These are phyloP conservation scores for Kentomonas sorsogonicus DNA, from an alignment of 208 protist genomes.

Conservation along the genomic window DNA sequence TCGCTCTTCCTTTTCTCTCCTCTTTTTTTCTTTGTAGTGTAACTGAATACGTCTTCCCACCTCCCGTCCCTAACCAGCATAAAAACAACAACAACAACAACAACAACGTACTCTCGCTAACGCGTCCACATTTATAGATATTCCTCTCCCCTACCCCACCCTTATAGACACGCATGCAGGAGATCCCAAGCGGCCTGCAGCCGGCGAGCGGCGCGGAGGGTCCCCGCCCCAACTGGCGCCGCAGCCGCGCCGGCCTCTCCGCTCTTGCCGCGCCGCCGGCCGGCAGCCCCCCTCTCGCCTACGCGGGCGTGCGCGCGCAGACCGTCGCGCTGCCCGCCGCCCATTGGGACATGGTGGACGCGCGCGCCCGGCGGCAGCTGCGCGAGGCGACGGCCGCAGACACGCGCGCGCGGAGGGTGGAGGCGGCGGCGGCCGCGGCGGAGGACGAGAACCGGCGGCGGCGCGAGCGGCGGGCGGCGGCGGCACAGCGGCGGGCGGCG, in stretches of 20 bases:
- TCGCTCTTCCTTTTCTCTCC: background rate
- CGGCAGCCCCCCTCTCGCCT: background rate
- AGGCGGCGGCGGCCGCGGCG: constrained; percentile 5
- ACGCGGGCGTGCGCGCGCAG: background rate
- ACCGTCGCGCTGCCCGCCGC: background rate
- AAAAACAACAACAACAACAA: background rate
- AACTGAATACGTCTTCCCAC: background rate
- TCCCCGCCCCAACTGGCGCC: too few relatives aligned
- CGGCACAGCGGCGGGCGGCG: constrained; percentile 16
- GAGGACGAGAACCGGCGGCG: constrained; percentile 11
- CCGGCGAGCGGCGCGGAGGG: background rate
- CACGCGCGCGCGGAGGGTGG: background rate
- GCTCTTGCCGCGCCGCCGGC: background rate
- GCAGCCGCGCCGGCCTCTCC: background rate
- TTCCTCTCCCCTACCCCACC: background rate
- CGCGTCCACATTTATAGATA: background rate
- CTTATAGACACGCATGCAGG: constrained; percentile 9
- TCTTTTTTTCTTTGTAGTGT: background rate
- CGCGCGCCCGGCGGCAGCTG: background rate
- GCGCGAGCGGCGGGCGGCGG: constrained; percentile 5
- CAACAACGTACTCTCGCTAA: background rate
- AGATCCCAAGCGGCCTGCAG: background rate
- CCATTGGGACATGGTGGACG: background rate
- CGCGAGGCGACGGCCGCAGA: background rate
- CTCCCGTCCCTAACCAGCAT: background rate